These are phyloP conservation scores for Coemansia sp. DNA, from an alignment of 192 early-diverging fungal genomes.

Conservation along the genomic window DNA sequence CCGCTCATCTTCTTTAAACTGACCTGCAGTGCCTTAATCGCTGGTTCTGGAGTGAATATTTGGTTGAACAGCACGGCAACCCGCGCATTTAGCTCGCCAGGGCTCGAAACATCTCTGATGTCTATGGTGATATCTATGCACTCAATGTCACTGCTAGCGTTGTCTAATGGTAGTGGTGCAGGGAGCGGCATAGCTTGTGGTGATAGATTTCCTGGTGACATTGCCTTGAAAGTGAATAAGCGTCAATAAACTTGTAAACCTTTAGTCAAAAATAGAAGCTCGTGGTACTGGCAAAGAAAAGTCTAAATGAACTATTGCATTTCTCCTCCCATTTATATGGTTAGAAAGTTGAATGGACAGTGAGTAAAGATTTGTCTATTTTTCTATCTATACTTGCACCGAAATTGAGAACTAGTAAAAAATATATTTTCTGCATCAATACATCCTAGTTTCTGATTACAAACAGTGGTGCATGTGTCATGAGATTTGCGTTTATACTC, in stretches of 20 bases:
- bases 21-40: slow-evolving; percentile 23
- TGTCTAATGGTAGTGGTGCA: background rate
- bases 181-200: slow-evolving; percentile 38
- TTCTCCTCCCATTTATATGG: too few relatives aligned
- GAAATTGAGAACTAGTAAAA: too few relatives aligned
- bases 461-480: background rate
- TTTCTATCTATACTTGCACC: too few relatives aligned
- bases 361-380: too few relatives aligned
- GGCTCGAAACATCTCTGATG: slow-evolving; percentile 23
- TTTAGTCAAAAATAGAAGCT: too few relatives aligned
- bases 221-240: background rate
- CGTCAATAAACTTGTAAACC: too few relatives aligned
- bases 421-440: too few relatives aligned
- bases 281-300: too few relatives aligned
- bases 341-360: too few relatives aligned
- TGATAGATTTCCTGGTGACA: slow-evolving; percentile 14
- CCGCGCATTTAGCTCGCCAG: slow-evolving; percentile 14
- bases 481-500: background rate
- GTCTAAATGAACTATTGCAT: too few relatives aligned
- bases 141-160: slow-evolving; percentile 14
- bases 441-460: background rate
- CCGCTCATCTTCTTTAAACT: slow-evolving; percentile 60
- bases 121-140: slow-evolving; percentile 36
- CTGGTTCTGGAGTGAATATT: slow-evolving; percentile 26
- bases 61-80: slow-evolving; percentile 38